Conservation (phyloP, 1,139 yeast genomes). For the Yamadazyma jaroonii region DNA sequence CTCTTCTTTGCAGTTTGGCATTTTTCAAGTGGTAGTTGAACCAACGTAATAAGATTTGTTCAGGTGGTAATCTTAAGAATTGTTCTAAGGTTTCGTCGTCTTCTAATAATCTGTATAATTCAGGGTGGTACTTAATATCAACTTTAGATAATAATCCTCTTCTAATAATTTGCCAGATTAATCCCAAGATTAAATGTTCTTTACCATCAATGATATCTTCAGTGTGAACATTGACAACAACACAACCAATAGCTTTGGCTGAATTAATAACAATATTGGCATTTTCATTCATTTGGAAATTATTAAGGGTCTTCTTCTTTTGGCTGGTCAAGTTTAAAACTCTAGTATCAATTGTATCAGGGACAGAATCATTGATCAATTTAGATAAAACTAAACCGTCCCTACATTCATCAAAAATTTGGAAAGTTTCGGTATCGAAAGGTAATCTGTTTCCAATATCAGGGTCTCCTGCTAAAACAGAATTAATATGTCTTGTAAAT, state of each 20-base stretch:
- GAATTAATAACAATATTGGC: constrained; percentile 97
- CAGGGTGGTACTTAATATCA: constrained; percentile 95
- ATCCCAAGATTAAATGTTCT: constrained; percentile 91
- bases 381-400: constrained; percentile 93
- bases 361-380: constrained; percentile 94
- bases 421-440: constrained; percentile 91
- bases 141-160: constrained; percentile 92
- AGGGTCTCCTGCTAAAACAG: constrained; percentile 86
- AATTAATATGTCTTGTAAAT: constrained; percentile 92
- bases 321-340: constrained; percentile 82
- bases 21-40: constrained; percentile 93
- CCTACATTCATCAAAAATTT: constrained; percentile 92
- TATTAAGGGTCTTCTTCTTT: constrained; percentile 78
- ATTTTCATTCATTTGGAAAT: constrained; percentile 93
- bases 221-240: constrained; percentile 95
- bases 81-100: constrained; percentile 98
- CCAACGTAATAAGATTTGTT: constrained; percentile 95
- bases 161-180: constrained; percentile 97
- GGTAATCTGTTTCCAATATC: constrained; percentile 87
- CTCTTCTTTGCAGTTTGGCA: constrained; percentile 89
- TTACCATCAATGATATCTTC: constrained; percentile 97
- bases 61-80: constrained; percentile 94
- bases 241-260: constrained; percentile 98
- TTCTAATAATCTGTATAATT: constrained; percentile 86
- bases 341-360: constrained; percentile 97